These are phyloP conservation scores for Hygrophorus pudorinus DNA, from an alignment of 768 basidiomycete species.

Conservation along the genomic window DNA sequence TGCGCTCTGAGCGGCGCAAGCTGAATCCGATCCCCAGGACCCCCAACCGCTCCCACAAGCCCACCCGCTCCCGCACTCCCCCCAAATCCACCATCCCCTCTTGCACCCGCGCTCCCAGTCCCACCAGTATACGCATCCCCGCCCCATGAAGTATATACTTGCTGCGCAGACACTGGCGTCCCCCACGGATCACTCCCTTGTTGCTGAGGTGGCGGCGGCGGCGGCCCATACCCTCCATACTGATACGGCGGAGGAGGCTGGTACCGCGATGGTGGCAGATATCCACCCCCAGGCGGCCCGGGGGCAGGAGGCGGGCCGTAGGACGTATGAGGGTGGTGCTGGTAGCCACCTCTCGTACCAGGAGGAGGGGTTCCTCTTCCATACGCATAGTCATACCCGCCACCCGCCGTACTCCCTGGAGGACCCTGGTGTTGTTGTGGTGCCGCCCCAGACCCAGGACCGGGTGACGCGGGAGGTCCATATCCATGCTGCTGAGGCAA, in stretches of 20 bases:
- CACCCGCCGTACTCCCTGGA: slow-evolving; percentile 1
- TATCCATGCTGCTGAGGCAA: not conserved
- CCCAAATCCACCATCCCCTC: slow-evolving; percentile 1
- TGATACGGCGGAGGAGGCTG: not conserved
- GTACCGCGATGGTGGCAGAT: not conserved
- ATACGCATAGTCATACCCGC: slow-evolving; percentile 3
- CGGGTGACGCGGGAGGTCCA: not conserved
- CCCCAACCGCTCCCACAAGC: slow-evolving; percentile 12
- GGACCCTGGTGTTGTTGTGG: not conserved
- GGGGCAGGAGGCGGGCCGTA: slow-evolving; percentile 8
- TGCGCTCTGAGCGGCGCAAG: slow-evolving; percentile 40
- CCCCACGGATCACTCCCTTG: slow-evolving; percentile 3
- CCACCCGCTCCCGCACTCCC: slow-evolving; percentile 4
- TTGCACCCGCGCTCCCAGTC: not conserved
- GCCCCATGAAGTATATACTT: slow-evolving; percentile 6
- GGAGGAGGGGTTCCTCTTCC: slow-evolving; percentile 8
- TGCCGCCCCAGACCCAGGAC: not conserved
- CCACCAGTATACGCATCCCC: not conserved
- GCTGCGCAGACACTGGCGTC: not conserved
- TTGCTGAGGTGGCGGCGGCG: slow-evolving; percentile 5
- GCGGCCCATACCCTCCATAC: not conserved
- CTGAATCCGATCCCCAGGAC: slow-evolving; percentile 36
- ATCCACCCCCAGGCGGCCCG: not conserved
- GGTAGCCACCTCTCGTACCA: slow-evolving; percentile 9
- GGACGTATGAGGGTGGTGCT: slow-evolving; percentile 10